These are phyloP conservation scores for Mrakia frigida DNA, from an alignment of 768 basidiomycete species.

Conservation along the genomic window DNA sequence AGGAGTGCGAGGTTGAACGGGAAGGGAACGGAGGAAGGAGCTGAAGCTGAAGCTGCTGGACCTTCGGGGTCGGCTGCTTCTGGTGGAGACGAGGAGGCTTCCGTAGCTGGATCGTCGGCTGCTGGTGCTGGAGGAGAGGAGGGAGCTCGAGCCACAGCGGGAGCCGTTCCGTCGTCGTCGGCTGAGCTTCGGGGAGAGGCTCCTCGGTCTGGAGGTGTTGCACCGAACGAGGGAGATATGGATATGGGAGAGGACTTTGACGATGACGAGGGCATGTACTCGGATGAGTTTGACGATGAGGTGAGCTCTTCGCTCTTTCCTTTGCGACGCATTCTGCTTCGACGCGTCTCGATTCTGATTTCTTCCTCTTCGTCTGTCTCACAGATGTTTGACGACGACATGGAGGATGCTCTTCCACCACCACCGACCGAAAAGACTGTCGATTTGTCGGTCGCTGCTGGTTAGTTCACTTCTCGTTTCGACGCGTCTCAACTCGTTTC, in stretches of 20 bases:
- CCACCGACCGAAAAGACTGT: conserved; percentile 75
- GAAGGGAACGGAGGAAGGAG: conserved; percentile 45
- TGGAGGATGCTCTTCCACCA: conserved; percentile 58
- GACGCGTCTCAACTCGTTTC: not conserved
- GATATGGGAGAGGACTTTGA: conserved; percentile 76
- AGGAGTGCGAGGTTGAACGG: conserved; percentile 79
- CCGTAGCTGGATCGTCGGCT: too few relatives aligned
- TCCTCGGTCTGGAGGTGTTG: not conserved
- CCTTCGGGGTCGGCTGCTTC: conserved; percentile 32
- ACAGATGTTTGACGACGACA: conserved; percentile 81
- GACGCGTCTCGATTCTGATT: not conserved
- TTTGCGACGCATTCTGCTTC: not conserved
- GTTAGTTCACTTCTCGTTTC: conserved; percentile 20
- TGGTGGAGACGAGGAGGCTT: conserved; percentile 50
- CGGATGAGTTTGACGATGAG: conserved; percentile 40
- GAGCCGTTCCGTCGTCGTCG: conserved; percentile 26
- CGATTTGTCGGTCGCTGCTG: conserved; percentile 72
- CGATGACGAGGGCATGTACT: conserved; percentile 51
- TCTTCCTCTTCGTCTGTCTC: not conserved
- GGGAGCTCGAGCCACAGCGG: not conserved
- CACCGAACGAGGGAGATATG: not conserved
- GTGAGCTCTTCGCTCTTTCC: not conserved
- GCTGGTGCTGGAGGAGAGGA: conserved; percentile 12
- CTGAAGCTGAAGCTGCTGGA: conserved; percentile 22
- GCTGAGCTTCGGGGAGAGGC: not conserved